Evolutionary conservation across 192 early-diverging fungal species (phyloP).

Genomic region (Chytriomyces sp.): DNA sequence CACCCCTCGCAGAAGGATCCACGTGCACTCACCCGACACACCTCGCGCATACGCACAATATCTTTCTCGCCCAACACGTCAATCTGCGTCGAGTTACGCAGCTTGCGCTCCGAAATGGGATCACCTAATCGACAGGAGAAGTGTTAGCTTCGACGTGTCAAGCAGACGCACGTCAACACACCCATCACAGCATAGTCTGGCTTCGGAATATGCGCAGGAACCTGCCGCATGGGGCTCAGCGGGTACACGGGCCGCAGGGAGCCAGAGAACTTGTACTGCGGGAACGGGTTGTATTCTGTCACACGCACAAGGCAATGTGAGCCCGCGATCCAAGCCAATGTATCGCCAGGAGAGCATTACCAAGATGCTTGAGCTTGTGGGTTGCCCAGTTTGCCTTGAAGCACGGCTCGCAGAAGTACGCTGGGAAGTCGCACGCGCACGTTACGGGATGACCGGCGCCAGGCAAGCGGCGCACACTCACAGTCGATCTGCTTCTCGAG

Average conservation of each 20-base stretch:
- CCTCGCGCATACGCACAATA: conserved; percentile 76
- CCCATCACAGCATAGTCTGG: conserved; percentile 50
- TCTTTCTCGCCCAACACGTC: conserved; percentile 69
- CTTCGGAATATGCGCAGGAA: conserved; percentile 40
- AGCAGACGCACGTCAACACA: conserved; percentile 7
- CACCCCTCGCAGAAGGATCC: too few species aligned
- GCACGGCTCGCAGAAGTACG: conserved; percentile 41
- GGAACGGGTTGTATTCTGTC: conserved; percentile 49
- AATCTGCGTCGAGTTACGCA: conserved; percentile 69
- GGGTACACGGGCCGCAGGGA: conserved; percentile 56
- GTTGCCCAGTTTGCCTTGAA: conserved; percentile 50
- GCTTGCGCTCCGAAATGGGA: conserved; percentile 74
- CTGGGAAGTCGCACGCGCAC: background rate
- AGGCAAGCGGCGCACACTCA: background rate
- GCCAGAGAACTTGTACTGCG: conserved; percentile 47
- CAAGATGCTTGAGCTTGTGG: conserved; percentile 51
- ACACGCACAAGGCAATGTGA: background rate
- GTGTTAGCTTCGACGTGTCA: background rate
- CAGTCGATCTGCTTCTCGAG: conserved; percentile 30
- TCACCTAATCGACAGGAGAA: conserved; percentile 53
- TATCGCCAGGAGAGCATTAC: background rate
- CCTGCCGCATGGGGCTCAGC: conserved; percentile 41
- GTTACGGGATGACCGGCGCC: background rate
- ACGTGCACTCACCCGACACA: conserved; percentile 82
- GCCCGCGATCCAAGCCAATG: background rate